phyloP scores from a whole-genome alignment of 371 early-diverging fungal species.

The Syncephalastrum monosporum region DNA sequence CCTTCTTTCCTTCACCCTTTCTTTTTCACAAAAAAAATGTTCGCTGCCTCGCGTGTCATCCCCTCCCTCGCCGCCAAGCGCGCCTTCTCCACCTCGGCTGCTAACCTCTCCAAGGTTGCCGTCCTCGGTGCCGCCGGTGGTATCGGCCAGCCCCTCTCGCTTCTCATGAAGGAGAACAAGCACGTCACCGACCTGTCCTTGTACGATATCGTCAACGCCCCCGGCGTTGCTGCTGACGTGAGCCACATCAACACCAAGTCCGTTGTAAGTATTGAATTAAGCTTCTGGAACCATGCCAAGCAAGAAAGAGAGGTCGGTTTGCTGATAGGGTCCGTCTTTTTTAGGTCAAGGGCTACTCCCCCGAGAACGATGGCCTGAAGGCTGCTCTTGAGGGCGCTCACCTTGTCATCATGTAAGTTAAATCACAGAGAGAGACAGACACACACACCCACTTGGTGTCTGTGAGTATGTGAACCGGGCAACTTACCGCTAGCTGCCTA shows the following conservation, averaged over 20 bases:
- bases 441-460: no score
- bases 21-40: constrained; percentile 33
- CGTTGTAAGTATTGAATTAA: constrained; percentile 49
- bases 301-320: constrained; percentile 3
- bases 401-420: constrained; percentile 55
- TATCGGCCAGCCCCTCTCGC: constrained; percentile 90
- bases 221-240: constrained; percentile 97
- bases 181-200: constrained; percentile 87
- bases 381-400: constrained; percentile 85
- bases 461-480: no score
- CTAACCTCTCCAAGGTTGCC: constrained; percentile 73
- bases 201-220: constrained; percentile 96
- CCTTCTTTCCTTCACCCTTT: constrained; percentile 4
- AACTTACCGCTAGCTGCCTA: constrained; percentile 15
- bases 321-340: constrained; percentile 5
- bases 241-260: constrained; percentile 95
- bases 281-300: not conserved
- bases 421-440: not conserved
- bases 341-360: constrained; percentile 85
- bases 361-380: constrained; percentile 82
- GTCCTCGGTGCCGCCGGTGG: constrained; percentile 92
- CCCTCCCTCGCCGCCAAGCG: constrained; percentile 62
- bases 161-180: constrained; percentile 82
- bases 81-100: constrained; percentile 61
- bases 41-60: constrained; percentile 49